Conservation (phyloP, 805 yeast genomes). For the Ogataea parapolymorpha region DNA sequence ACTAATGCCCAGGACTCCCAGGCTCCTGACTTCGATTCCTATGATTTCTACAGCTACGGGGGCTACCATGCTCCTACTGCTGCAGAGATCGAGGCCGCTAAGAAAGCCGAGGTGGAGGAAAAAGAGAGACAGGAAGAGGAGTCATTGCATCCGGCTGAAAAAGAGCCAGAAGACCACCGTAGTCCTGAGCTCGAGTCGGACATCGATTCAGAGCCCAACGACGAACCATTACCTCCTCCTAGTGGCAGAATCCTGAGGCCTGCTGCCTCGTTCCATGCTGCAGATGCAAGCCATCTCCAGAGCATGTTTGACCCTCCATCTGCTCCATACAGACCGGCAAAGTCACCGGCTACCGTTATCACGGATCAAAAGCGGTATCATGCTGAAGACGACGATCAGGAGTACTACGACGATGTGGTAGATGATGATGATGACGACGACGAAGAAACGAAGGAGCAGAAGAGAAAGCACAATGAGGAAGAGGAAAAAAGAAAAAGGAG, state of each 20-base stretch:
- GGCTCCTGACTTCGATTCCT: slow-evolving; percentile 15
- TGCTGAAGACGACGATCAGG: slow-evolving; percentile 30
- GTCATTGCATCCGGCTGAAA: neutral
- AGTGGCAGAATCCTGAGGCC: slow-evolving; percentile 18
- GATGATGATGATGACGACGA: slow-evolving; percentile 41
- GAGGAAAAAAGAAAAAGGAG: slow-evolving; percentile 14
- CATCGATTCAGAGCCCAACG: slow-evolving; percentile 1
- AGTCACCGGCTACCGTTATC: slow-evolving; percentile 24
- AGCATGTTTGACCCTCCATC: slow-evolving; percentile 31
- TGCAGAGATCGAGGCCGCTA: slow-evolving; percentile 5
- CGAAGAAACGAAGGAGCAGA: slow-evolving; percentile 33
- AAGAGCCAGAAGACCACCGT: neutral
- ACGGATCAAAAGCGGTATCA: slow-evolving; percentile 27
- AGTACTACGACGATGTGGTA: slow-evolving; percentile 30
- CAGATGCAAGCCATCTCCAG: slow-evolving; percentile 21
- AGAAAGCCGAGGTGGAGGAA: slow-evolving; percentile 6
- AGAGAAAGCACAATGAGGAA: slow-evolving; percentile 18
- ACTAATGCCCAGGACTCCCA: slow-evolving; percentile 6
- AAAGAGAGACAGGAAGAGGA: neutral
- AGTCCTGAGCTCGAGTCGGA: slow-evolving; percentile 2
- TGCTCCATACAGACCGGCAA: slow-evolving; percentile 6
- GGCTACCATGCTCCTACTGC: slow-evolving; percentile 29
- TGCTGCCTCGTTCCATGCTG: slow-evolving; percentile 13
- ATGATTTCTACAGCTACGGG: slow-evolving; percentile 32
- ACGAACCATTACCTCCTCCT: slow-evolving; percentile 22